Evolutionary conservation across 352 stramenopile genomes (phyloP).

Genomic region (Phytophthora pseudosyringae): DNA sequence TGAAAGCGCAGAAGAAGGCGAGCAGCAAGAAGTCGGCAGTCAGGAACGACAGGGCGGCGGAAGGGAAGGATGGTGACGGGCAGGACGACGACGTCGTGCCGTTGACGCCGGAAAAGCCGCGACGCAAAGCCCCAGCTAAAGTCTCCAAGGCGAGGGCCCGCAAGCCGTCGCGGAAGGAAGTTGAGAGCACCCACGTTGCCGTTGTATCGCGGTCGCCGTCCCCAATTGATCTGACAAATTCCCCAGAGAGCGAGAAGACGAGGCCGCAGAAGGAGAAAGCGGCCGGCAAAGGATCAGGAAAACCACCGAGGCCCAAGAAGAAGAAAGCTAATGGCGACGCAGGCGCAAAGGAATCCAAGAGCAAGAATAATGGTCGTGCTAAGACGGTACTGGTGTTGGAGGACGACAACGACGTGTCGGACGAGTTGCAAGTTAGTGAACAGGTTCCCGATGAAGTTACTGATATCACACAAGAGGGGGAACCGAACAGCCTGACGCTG

Average conservation of each 20-base stretch:
- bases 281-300: constrained; percentile 3
- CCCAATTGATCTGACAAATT: constrained; percentile 41
- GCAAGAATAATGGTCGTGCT: constrained; percentile 8
- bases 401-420: constrained; percentile 13
- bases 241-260: constrained; percentile 32
- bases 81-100: constrained; percentile 25
- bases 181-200: constrained; percentile 14
- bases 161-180: constrained; percentile 30
- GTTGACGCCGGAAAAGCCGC: constrained; percentile 11
- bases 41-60: constrained; percentile 2
- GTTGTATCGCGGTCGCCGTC: constrained; percentile 32
- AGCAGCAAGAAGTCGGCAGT: constrained; percentile 7
- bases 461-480: constrained; percentile 9
- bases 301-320: constrained; percentile 13
- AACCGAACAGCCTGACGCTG: constrained; percentile 13
- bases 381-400: constrained; percentile 24
- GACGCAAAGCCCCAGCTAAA: constrained; percentile 22
- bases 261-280: constrained; percentile 16
- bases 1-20: constrained; percentile 17
- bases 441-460: constrained; percentile 12
- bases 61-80: constrained; percentile 20
- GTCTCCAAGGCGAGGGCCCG: constrained; percentile 7
- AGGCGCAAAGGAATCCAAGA: constrained; percentile 9
- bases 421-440: not conserved
- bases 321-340: constrained; percentile 18